phyloP scores from a whole-genome alignment of 805 yeast genomes.

The Wickerhamomyces chaumierensis region DNA sequence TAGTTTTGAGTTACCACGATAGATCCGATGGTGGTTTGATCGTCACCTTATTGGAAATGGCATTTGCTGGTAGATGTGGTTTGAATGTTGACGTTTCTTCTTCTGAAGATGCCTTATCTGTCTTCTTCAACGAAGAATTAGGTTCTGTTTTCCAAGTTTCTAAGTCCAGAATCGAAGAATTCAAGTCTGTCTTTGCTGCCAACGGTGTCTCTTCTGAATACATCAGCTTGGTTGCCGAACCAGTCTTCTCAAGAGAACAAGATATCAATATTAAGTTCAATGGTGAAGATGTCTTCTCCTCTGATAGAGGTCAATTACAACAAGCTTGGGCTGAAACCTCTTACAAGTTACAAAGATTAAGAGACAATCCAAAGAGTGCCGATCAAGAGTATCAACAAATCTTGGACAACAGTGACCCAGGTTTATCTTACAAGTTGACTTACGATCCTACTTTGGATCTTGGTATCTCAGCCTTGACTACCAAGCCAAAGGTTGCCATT shows the following conservation, averaged over 20 bases:
- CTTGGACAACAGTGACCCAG: conserved; percentile 79
- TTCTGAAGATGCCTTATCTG: conserved; percentile 34
- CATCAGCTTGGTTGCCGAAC: conserved; percentile 60
- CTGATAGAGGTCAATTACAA: conserved; percentile 63
- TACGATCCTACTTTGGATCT: conserved; percentile 47
- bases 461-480: conserved; percentile 22
- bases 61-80: conserved; percentile 91
- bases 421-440: conserved; percentile 71
- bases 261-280: conserved; percentile 35
- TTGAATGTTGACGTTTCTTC: conserved; percentile 38
- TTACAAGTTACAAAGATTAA: conserved; percentile 75
- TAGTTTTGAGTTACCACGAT: conserved; percentile 86
- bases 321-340: conserved; percentile 83
- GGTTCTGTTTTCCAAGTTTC: conserved; percentile 92
- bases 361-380: conserved; percentile 91
- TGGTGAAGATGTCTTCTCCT: conserved; percentile 33
- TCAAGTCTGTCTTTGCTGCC: conserved; percentile 41
- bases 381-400: conserved; percentile 74
- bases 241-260: conserved; percentile 46
- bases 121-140: conserved; percentile 82
- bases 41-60: conserved; percentile 85
- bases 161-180: conserved; percentile 37
- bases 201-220: conserved; percentile 46
- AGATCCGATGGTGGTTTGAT: conserved; percentile 94
- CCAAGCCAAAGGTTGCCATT: conserved; percentile 84